phyloP scores from a whole-genome alignment of 257 asterid genomes.

The Solanum appendiculatum region DNA sequence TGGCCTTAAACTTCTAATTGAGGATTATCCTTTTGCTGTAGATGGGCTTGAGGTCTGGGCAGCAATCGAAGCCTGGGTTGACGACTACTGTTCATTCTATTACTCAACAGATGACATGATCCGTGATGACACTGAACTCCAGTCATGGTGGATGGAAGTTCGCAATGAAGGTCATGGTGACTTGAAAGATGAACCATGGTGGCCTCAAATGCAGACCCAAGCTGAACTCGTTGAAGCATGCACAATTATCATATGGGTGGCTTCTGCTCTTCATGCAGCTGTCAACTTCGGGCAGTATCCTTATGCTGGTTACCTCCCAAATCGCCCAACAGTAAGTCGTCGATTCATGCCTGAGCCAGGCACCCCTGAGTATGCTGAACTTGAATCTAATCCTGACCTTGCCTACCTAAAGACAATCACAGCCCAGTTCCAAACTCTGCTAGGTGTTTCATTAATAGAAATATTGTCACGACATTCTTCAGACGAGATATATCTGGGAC shows the following conservation, averaged over 20 bases:
- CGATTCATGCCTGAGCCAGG: slow-evolving; percentile 28
- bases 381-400: slow-evolving; percentile 12
- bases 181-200: slow-evolving; percentile 22
- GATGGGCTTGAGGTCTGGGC: slow-evolving; percentile 29
- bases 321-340: slow-evolving; percentile 18
- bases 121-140: slow-evolving; percentile 18
- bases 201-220: slow-evolving; percentile 21
- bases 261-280: slow-evolving; percentile 31
- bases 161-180: slow-evolving; percentile 24
- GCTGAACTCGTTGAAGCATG: slow-evolving; percentile 7
- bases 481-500: slow-evolving; percentile 27
- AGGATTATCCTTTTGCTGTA: slow-evolving; percentile 26
- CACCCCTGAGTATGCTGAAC: slow-evolving; percentile 21
- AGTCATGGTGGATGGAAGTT: slow-evolving; percentile 23
- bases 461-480: slow-evolving; percentile 19
- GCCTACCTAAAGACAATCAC: slow-evolving; percentile 22
- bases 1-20: slow-evolving; percentile 17
- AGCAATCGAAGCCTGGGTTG: slow-evolving; percentile 20
- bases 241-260: slow-evolving; percentile 23
- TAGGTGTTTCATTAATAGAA: slow-evolving; percentile 19
- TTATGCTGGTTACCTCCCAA: slow-evolving; percentile 28
- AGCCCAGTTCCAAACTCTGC: slow-evolving; percentile 17
- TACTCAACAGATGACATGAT: slow-evolving; percentile 11
- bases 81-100: slow-evolving; percentile 15
- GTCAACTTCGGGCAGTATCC: slow-evolving; percentile 28